Base-by-base conservation (phyloP, 2,329 filamentous ascomycete genomes). In the Aureobasidium mangrovei region DNA sequence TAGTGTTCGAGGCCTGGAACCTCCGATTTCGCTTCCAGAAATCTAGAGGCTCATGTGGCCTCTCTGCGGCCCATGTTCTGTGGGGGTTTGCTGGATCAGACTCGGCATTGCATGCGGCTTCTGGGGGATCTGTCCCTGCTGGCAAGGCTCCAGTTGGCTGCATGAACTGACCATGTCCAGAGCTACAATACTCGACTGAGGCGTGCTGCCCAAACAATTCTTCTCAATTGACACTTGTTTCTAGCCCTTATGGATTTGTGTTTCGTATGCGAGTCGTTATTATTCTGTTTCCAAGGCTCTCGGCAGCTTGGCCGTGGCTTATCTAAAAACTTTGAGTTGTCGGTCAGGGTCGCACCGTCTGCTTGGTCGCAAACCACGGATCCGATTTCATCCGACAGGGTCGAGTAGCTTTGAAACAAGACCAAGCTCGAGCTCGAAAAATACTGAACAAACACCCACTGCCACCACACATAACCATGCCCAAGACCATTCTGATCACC, bases 401-500 rank as follows among this genome's bases (percentile, higher is more conserved):
- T 18, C 18, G 18, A 18, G 18, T 18, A 18, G 18, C 31, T 29
- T 43, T 26, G 29, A 27, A 26, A 33, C 31, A 35, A 35, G 31
- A 45, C 18, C 42, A 9, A 45, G 29, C 41, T 35, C 18, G 31
- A 45, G 43, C 43, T 45, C 18, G 7, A 4, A 35, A 35, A 18
- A n/a, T 7, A 27, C 12, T 18, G 18, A 18, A 18, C 39, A 26
- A 47, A 4, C 44, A 28, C 18, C 18, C 44, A 10, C 26, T 31
- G 39, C 10, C n/a, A n/a, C 27, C 24, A 24, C 2, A 49, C 27
- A 26, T 32, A 53, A 45, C 26, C 41, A 44, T 39, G 41, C 29
- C 32, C 10, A 67, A 66, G 57, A 59, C 62, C 10, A 65, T 68
- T 18, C 62, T 69, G 18, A 64, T 69, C 40, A 68, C 66, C n/a